Evolutionary conservation across 2,329 filamentous ascomycete species (phyloP), one percentile per base, ranked within the genome.

Genomic region (Fusarium sp.): DNA sequence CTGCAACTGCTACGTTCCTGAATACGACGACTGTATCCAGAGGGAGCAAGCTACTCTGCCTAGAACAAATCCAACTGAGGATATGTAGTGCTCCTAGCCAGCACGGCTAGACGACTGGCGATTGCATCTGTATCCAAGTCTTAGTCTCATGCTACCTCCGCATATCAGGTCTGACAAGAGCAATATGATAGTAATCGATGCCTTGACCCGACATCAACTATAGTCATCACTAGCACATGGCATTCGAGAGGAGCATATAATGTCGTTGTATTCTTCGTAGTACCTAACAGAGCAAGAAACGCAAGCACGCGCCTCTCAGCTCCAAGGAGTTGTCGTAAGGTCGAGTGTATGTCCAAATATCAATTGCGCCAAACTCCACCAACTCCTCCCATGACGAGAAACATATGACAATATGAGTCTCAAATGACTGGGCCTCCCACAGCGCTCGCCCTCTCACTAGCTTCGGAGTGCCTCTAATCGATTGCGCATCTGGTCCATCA

Each of bases 401-500:
- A 48, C 40, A 62, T 60, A 63, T 39, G n/a, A 59, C 53, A 58
- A 43, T 50, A 61, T 56, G 16, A 31, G 62, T 15, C 43, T 36
- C 18, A 44, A 55, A 59, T 31, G 48, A 31, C 55, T 12, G 30
- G 41, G 46, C 51, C 51, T 56, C 39, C 41, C 46, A 13, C 12
- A 30, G 27, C 27, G 23, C 36, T 23, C 23, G 39, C 36, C 15
- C 39, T 10, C 7, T 4, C 13, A 56, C 69, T 75, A 97, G 81
- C 94, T 98, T 87, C 96, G 93, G 78, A 98, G 82, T 37, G 95
- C 95, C 83, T 98, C 94, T 74, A 99, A 81, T 50, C 95, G 87
- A 73, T 94, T 94, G 78, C 95, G 87, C 96, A 98, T 98, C 84
- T 97, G 93, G 75, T 94, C 92, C 83, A 98, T 89, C 84, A 96